Evolutionary conservation across 2,329 filamentous ascomycete species (phyloP), one percentile per base, ranked within the genome.

Genomic region (Trichoderma atroviride): DNA sequence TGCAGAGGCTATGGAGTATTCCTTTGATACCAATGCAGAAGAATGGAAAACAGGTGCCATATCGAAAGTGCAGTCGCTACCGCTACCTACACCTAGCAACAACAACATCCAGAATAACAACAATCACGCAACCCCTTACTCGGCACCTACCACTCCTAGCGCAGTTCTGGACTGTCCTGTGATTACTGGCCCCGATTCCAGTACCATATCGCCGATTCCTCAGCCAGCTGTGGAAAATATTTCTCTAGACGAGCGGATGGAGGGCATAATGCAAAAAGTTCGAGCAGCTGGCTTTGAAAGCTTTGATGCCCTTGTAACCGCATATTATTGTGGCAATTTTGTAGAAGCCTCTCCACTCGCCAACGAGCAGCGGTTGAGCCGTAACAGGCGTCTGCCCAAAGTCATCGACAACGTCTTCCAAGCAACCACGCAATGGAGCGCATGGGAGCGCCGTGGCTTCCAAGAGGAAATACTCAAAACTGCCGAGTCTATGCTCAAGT

Each of bases 391-490:
- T 0, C 71, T 77, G 10, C 74, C 76, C 9, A 70, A 71, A 50
- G 71, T 76, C 6, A 71, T 77, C 31, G 67, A 68, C 0, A 70
- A 74, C 2, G 71, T 76, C 1, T 73, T 73, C 27, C 71, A 68
- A 14, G 69, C 72, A 7, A 68, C 73, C 1, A 50, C 65, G 10
- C 62, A 57, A 37, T 76, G 72, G 75, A 74, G 72, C n/a, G 59
- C 64, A 3, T 75, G 73, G 76, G 73, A 75, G 68, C 71, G 75
- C 16, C 69, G 70, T 9, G 75, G 73, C 0, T 76, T 77, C 55
- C 71, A 75, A 7, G 74, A 76, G 5, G 75, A 77, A 57, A 72
- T 76, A n/a, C 69, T 77, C 22, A 74, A 73, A 40, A 73, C 73
- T 2, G 73, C 73, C 35, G 72, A 75, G 53, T 33, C 70, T 0